Base-by-base conservation (phyloP, 805 yeast genomes). In the Blastobotrys muscicola region DNA sequence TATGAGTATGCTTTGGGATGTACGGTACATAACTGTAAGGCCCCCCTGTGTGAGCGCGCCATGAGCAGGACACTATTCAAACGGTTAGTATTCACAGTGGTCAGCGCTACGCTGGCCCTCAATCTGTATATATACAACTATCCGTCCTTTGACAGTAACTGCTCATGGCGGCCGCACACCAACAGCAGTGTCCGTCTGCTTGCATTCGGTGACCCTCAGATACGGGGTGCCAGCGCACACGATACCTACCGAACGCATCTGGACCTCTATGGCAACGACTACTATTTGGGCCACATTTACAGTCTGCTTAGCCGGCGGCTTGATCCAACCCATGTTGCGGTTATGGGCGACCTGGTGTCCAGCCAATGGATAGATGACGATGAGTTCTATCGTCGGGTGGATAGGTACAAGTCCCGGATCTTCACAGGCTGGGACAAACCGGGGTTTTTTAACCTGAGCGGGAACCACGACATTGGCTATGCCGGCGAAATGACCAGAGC, bases 151-250 rank as follows among this genome's bases (percentile, higher is more conserved):
- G 58, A 68, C 30, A 16, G 30, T 12, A 14, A 38, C 32, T 23
- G 33, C 38, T 16, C 20, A 12, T 44, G 51, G 43, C 45, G 8
- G 30, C 39, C 1, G 41, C 35, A 12, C 49, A 57, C 8, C 78
- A 74, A 30, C 7, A 33, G 36, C 15, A n/a, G 16, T 51, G 72
- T 89, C 41, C 76, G 76, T 49, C 62, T 92, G 62, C 61, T 89
- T 50, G 82, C 95, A 4, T 80, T 87, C 61, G 98, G 97, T 5
- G 98, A 92, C 57, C 98, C 98, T 0, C 98, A 92, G 66, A 89
- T 92, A 61, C 84, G 90, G 49, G 98, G 98, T 2, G 76, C 80
- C 52, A 79, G 85, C 82, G 75, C 73, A 6, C 66, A 69, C 20
- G 82, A 95, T 1, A 75, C 80, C 10, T 78, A 80, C 55, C 68